Base-by-base conservation (phyloP, 345 rosid species). In the Syzygium jambos region DNA sequence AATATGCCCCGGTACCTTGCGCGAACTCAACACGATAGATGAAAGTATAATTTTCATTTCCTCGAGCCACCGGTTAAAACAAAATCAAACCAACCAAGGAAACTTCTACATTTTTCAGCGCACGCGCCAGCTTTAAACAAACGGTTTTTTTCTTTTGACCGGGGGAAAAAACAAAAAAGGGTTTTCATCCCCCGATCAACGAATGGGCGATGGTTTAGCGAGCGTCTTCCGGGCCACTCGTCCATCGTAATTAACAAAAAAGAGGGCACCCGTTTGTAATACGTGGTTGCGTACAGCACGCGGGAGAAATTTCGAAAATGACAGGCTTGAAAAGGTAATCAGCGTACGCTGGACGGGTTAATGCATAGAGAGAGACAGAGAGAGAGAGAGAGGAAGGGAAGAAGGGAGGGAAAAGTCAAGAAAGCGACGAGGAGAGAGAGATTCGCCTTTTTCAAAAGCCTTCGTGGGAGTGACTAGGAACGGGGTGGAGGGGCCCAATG, bases 121-220 rank as follows among this genome's bases (percentile, higher is more conserved):
- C 46, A 43, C 46, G 7, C 7, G 9, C 9, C 4, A 5, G 4
- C 17, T 61, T 61, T 61, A 27, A 61, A 61, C 4, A 0, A 61
- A 61, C 6, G 9, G 9, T 29, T 12, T 27, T 27, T n/a, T 14
- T 13, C 16, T 61, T n/a, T 61, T n/a, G 73, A 61, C 9, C 17
- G 11, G 1, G 1, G 0, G 3, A 3, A 3, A 29, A 30, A 2
- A 3, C 4, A 16, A 65, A 68, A 57, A 21, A 2, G 11, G 2
- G 12, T 1, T 4, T 68, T 34, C 23, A 34, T 17, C 23, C 21
- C 23, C 23, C 6, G 13, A 68, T 68, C 9, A 21, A 68, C 0
- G 46, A 30, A 17, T 10, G 23, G 0, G 6, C 9, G 1, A 43
- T 4, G 7, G 16, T 5, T 16, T 16, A 65, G 6, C 78, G 3